Conservation (phyloP, 805 yeast genomes). For the Vanderwaltozyma polyspora region DNA sequence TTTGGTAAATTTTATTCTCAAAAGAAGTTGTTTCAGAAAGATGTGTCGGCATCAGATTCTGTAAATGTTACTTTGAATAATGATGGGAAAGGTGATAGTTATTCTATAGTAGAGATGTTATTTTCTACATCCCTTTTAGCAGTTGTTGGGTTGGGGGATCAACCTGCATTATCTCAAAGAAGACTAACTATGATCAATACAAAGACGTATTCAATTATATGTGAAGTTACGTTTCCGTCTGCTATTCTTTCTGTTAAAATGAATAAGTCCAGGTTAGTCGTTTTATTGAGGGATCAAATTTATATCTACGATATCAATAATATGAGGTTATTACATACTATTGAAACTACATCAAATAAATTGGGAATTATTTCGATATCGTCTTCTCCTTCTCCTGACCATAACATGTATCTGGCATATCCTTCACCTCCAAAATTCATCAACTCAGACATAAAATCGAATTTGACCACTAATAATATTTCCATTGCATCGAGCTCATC, state of each 20-base stretch:
- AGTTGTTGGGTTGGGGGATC: constrained; percentile 63
- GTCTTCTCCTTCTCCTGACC: constrained; percentile 35
- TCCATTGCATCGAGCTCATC: constrained; percentile 4
- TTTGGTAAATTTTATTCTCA: constrained; percentile 43
- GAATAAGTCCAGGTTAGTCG: constrained; percentile 54
- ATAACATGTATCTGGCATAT: constrained; percentile 52
- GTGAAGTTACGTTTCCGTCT: constrained; percentile 63
- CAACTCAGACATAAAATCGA: constrained; percentile 24
- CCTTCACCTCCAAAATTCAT: constrained; percentile 62
- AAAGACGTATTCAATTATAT: constrained; percentile 45
- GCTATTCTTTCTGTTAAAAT: constrained; percentile 49
- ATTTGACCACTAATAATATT: constrained; percentile 24
- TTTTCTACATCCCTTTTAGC: constrained; percentile 62
- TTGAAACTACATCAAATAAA: constrained; percentile 37
- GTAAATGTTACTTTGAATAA: background rate
- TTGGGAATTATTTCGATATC: constrained; percentile 56
- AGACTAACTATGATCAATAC: constrained; percentile 76
- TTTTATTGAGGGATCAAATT: constrained; percentile 51
- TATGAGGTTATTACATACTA: constrained; percentile 50
- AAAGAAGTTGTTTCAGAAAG: background rate
- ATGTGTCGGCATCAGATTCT: background rate
- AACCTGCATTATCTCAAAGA: constrained; percentile 61
- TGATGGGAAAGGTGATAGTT: constrained; percentile 35
- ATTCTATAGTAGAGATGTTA: constrained; percentile 67
- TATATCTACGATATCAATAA: constrained; percentile 64